A percentile compares a stretch with the other conserved stretches of the same genome.
Conservation (phyloP, 257 asterid genomes). For the Solanum corneliomulleri region DNA sequence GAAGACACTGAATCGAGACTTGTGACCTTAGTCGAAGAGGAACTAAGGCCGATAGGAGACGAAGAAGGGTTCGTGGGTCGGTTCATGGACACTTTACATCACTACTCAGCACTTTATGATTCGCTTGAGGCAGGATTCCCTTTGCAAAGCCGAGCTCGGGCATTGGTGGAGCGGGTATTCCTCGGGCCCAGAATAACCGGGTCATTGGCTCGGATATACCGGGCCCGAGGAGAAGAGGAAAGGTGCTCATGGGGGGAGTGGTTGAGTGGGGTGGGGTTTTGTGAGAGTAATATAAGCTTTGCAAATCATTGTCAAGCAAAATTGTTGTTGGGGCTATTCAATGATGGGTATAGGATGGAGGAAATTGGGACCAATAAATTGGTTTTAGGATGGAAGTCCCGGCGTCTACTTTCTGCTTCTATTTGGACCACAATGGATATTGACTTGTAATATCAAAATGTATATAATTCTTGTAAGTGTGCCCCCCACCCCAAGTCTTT, state of each 20-base stretch:
- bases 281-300: constrained; percentile 35
- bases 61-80: constrained; percentile 52
- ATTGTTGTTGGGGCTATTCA: constrained; percentile 50
- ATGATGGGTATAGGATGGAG: constrained; percentile 74
- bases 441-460: constrained; percentile 8
- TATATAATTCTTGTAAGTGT: neutral
- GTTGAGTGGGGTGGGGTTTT: constrained; percentile 36
- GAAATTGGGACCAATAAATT: constrained; percentile 46
- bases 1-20: constrained; percentile 36
- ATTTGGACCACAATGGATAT: constrained; percentile 51
- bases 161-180: constrained; percentile 56
- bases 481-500: neutral
- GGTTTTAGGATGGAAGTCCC: constrained; percentile 70
- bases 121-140: constrained; percentile 79
- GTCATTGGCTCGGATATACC: constrained; percentile 40
- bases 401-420: constrained; percentile 70
- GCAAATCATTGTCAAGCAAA: constrained; percentile 79
- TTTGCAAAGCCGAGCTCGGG: constrained; percentile 46
- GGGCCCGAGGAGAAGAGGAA: constrained; percentile 17
- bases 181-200: constrained; percentile 52
- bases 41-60: constrained; percentile 10
- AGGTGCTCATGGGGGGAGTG: constrained; percentile 45
- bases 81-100: constrained; percentile 65
- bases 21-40: constrained; percentile 67
- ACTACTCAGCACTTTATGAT: constrained; percentile 54